Evolutionary conservation across 1,284 basidiomycete species (phyloP), one percentile per base, ranked within the genome.

Genomic region (Caloboletus firmus): DNA sequence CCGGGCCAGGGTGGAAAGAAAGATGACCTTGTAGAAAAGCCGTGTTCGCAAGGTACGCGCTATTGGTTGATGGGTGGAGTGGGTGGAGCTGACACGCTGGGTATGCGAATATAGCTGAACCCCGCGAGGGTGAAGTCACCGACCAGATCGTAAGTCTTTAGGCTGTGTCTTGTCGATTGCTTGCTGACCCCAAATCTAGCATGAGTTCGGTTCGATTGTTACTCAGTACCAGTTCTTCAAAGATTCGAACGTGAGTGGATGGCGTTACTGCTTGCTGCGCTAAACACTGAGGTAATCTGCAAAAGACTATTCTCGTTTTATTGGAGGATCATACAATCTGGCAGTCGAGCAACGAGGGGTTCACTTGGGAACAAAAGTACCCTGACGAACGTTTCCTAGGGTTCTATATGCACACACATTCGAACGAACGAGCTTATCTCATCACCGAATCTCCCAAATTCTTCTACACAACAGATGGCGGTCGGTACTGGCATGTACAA

Each of bases 261-360:
- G 10, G 22, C 15, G 15, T 30, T 10, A 8, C 10, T 31, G 1
- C 3, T 1, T 35, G 28, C 34, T 6, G 15, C 52, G 22, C 34
- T 48, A 6, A 20, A 39, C 9, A 24, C 48, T 66, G 22, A 68
- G 26, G 13, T 34, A 13, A 51, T 13, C 31, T 22, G 13, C 57
- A 63, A 39, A 48, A 92, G 80, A 95, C 93, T 1, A 84, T 98
- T 49, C 82, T 99, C 22, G 85, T 93, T 31, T 89, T 93, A 28
- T 79, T 97, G 4, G 69, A 71, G 2, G 92, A 98, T 64, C 76
- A 85, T 56, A 80, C 82, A 0, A 79, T 98, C 51, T 98, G 92
- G 91, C 93, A 97, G 75, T 97, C 94, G 1, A 83, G 82, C 65
- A 98, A 95, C 69, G 95, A 99, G 71, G 96, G 96, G 1, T 95